Evolutionary conservation across 768 basidiomycete species (phyloP).

Genomic region (Suillus tomentosus): DNA sequence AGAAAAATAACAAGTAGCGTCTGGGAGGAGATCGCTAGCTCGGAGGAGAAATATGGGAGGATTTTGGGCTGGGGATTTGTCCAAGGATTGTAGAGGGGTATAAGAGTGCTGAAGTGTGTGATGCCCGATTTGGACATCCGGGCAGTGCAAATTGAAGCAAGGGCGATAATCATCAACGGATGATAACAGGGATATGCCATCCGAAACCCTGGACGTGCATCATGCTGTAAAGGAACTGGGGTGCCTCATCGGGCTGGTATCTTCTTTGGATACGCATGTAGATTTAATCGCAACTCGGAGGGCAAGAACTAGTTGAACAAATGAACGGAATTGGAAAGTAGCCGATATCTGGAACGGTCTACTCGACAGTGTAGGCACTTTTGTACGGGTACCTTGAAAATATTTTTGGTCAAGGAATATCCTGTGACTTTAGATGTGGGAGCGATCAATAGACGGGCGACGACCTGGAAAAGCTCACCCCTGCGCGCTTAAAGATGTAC

Average conservation of each 20-base stretch:
- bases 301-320: neutral
- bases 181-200: neutral
- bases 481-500: neutral
- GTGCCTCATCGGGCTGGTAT: slow-evolving; percentile 4
- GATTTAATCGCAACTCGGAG: neutral
- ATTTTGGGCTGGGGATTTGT: neutral
- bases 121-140: neutral
- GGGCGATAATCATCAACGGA: neutral
- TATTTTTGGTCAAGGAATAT: neutral
- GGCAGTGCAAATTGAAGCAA: neutral
- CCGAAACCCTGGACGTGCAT: neutral
- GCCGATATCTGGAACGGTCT: neutral
- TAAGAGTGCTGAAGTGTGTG: slow-evolving; percentile 9
- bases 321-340: neutral
- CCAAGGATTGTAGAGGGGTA: slow-evolving; percentile 16
- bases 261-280: neutral
- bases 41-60: slow-evolving; percentile 9
- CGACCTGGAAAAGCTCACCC: neutral
- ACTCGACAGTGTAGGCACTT: neutral
- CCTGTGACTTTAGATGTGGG: neutral
- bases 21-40: neutral
- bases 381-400: neutral
- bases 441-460: neutral
- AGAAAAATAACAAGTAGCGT: slow-evolving; percentile 4
- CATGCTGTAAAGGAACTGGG: neutral